Evolutionary conservation across 805 yeast species (phyloP), one percentile per base, ranked within the genome.

Genomic region (Myxozyma vanderwaltii): DNA sequence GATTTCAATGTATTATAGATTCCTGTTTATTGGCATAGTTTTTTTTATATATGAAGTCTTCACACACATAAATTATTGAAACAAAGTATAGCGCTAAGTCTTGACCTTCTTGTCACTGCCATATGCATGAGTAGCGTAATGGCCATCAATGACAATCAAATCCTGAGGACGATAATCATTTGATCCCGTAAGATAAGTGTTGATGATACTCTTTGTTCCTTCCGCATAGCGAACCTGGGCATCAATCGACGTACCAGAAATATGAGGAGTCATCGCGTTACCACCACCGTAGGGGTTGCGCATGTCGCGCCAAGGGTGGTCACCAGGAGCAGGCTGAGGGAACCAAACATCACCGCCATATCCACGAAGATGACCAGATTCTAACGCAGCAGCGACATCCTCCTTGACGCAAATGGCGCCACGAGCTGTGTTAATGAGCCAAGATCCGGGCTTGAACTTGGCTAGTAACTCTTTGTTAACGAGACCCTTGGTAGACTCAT

Each of bases 271-370:
- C 92, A 88, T 86, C 54, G 91, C 92, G 68, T 88, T 88, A 65
- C 92, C 92, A 38, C 82, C 88, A 59, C 86, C 86, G 65, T 78
- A 81, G 69, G 81, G 76, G 81, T 86, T 86, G 50, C 76, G 70
- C 84, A 86, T 81, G 10, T 77, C 56, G 78, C 90, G 80, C 94
- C 94, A 88, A 65, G 91, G 91, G 70, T 86, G 91, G 72, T 79
- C 80, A 55, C 77, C 75, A 64, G 91, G 90, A 27, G 92, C 88
- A 44, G 95, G 95, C 74, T 88, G 95, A n/a, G 86, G 86, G 77
- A 69, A 81, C 90, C 92, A 87, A 53, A 88, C 94, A 73, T 88
- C 94, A 67, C 92, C 94, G 68, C 91, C 94, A 71, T 87, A 88
- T 53, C 91, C 92, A 68, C 86, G 78, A 51, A 88, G 71, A 67